A percentile compares a stretch with the other conserved stretches of the same genome.
These are phyloP conservation scores for Chrysosporium keratinophilum DNA, from an alignment of 2,329 filamentous ascomycete species.

Conservation along the genomic window DNA sequence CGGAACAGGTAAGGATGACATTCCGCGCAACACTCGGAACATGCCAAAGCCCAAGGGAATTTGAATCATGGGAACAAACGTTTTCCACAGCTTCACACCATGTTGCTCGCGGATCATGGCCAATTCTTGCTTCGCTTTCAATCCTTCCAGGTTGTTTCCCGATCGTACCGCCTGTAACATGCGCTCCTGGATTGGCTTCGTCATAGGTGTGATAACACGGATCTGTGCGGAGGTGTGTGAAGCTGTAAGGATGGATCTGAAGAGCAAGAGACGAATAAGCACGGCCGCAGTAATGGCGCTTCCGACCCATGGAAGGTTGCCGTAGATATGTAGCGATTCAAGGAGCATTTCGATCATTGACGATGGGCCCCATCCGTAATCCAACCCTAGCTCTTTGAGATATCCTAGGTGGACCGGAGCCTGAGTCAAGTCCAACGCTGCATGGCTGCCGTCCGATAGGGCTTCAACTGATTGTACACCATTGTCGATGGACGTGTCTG, in stretches of 20 bases:
- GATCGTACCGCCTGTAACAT: conserved; percentile 38
- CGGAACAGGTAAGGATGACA: conserved; percentile 70
- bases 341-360: conserved; percentile 61
- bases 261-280: conserved; percentile 52
- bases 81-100: conserved; percentile 45
- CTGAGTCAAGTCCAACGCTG: conserved; percentile 36
- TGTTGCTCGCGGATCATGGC: conserved; percentile 42
- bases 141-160: conserved; percentile 41
- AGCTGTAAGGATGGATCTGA: conserved; percentile 54
- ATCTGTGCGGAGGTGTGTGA: conserved; percentile 55
- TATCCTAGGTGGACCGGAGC: conserved; percentile 73
- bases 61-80: conserved; percentile 50
- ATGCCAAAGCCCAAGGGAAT: conserved; percentile 67
- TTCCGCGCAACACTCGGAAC: conserved; percentile 65
- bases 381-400: conserved; percentile 68
- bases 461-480: conserved; percentile 11
- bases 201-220: conserved; percentile 49
- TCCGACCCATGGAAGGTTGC: conserved; percentile 70
- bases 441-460: conserved; percentile 20
- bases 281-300: conserved; percentile 59
- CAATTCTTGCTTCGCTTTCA: conserved; percentile 42
- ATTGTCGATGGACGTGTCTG: conserved; percentile 12
- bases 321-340: conserved; percentile 71
- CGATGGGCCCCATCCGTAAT: conserved; percentile 77
- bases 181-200: conserved; percentile 47